A percentile compares a stretch with the other conserved stretches of the same genome.
Evolutionary conservation across 768 basidiomycete species (phyloP).

Genomic region (Termitomyces sp.): DNA sequence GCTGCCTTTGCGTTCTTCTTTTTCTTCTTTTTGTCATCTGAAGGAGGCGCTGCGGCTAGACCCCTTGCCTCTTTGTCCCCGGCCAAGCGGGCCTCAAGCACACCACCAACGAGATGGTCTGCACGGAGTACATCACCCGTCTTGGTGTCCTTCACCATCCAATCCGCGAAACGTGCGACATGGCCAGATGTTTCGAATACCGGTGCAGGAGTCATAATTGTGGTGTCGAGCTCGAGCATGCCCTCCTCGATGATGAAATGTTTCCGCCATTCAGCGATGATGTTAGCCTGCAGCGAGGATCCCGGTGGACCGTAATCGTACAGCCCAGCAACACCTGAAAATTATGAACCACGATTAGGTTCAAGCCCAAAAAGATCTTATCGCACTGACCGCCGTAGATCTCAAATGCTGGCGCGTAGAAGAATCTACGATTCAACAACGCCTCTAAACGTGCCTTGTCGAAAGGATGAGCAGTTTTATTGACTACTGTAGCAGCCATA

Average conservation of each 20-base stretch:
- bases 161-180: conserved; percentile 96
- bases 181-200: conserved; percentile 98
- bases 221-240: conserved; percentile 98
- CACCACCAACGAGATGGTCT: conserved; percentile 92
- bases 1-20: conserved; percentile 66
- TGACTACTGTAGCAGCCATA: conserved; percentile 35
- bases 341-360: not conserved
- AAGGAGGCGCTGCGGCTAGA: conserved; percentile 47
- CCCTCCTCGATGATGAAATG: conserved; percentile 98
- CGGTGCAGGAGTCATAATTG: conserved; percentile 91
- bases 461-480: conserved; percentile 83
- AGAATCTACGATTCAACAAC: conserved; percentile 86
- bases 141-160: conserved; percentile 97
- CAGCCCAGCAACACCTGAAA: conserved; percentile 85
- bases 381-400: conserved; percentile 86
- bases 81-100: conserved; percentile 84
- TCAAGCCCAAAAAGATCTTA: conserved; percentile 1
- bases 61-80: conserved; percentile 91
- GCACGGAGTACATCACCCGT: conserved; percentile 97
- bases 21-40: conserved; percentile 72
- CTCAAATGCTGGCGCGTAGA: conserved; percentile 97
- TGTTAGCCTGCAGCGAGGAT: conserved; percentile 93
- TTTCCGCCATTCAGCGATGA: conserved; percentile 92
- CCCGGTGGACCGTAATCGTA: conserved; percentile 99
- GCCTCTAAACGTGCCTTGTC: conserved; percentile 84